Percentiles rank a stretch among this genome's conserved stretches.
Evolutionary conservation across 2,329 filamentous ascomycete genomes (phyloP).

Genomic region (Diaporthe velutina): DNA sequence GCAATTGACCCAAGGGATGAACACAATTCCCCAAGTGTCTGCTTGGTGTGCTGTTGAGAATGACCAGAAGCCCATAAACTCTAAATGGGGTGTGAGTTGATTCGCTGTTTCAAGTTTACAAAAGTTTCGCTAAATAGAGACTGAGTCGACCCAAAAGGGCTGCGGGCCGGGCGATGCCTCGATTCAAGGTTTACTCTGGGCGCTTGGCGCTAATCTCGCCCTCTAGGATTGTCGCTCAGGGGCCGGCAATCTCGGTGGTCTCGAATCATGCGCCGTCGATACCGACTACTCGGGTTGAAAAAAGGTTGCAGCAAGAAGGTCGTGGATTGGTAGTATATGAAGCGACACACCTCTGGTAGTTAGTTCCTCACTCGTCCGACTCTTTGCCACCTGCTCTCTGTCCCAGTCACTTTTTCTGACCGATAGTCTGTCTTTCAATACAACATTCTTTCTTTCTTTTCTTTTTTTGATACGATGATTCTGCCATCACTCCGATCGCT

Average conservation of each 20-base stretch:
- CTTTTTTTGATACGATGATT: not conserved
- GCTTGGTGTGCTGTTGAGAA: too few species aligned
- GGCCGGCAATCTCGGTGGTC: conserved; percentile 27
- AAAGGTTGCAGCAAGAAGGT: not conserved
- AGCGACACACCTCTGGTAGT: not conserved
- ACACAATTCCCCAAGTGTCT: not conserved
- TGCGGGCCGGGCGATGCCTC: conserved; percentile 9
- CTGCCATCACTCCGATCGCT: not conserved
- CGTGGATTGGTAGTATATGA: not conserved
- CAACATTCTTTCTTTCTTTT: not conserved
- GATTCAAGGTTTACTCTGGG: conserved; percentile 25
- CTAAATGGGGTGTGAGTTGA: not conserved
- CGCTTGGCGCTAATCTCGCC: conserved; percentile 27
- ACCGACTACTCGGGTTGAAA: conserved; percentile 8
- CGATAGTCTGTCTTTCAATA: not conserved
- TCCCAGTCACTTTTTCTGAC: conserved; percentile 4
- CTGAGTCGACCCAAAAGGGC: conserved; percentile 2
- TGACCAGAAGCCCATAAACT: not conserved
- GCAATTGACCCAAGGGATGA: not conserved
- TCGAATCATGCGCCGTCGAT: conserved; percentile 22
- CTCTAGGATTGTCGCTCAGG: conserved; percentile 5
- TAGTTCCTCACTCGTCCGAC: not conserved
- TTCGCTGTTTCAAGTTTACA: conserved; percentile 29
- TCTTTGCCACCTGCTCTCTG: not conserved
- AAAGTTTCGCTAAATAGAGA: conserved; percentile 27